These are phyloP conservation scores for Pseudogymnoascus sp. DNA, from an alignment of 2,329 filamentous ascomycete genomes.

Conservation along the genomic window DNA sequence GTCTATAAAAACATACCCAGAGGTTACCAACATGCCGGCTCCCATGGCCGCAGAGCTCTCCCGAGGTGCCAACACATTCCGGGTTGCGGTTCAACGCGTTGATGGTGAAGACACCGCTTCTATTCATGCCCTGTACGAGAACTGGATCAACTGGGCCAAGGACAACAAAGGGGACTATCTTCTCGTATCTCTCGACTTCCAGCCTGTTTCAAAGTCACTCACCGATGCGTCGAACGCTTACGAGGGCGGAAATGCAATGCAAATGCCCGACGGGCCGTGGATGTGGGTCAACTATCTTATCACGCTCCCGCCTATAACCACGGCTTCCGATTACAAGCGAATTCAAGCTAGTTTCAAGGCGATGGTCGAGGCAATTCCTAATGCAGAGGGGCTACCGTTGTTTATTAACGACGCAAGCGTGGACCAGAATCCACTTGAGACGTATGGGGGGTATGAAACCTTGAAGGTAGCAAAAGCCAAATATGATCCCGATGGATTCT, in stretches of 20 bases:
- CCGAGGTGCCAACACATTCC: constrained; percentile 30
- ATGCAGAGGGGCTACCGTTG: constrained; percentile 24
- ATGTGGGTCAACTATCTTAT: constrained; percentile 29
- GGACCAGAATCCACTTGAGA: constrained; percentile 2
- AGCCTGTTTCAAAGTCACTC: constrained; percentile 27
- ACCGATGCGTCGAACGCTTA: constrained; percentile 27
- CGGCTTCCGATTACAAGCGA: constrained; percentile 21
- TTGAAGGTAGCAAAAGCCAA: constrained; percentile 28
- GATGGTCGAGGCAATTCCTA: constrained; percentile 25
- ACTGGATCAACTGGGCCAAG: constrained; percentile 27
- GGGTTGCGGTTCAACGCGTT: constrained; percentile 28
- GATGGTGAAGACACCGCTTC: constrained; percentile 19
- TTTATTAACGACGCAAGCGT: constrained; percentile 27
- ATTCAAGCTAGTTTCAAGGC: constrained; percentile 27
- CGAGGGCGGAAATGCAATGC: constrained; percentile 30
- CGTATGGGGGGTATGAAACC: constrained; percentile 23
- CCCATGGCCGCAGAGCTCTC: constrained; percentile 25
- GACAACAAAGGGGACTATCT: constrained; percentile 27
- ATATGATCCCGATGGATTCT: constrained; percentile 28
- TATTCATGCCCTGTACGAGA: constrained; percentile 10
- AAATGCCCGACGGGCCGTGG: constrained; percentile 30
- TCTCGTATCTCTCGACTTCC: constrained; percentile 22
- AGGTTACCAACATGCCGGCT: constrained; percentile 30
- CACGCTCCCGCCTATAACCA: constrained; percentile 22
- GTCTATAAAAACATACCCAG: constrained; percentile 25